Evolutionary conservation across 2,329 filamentous ascomycete genomes (phyloP).

Genomic region (Stachybotrys elegans): DNA sequence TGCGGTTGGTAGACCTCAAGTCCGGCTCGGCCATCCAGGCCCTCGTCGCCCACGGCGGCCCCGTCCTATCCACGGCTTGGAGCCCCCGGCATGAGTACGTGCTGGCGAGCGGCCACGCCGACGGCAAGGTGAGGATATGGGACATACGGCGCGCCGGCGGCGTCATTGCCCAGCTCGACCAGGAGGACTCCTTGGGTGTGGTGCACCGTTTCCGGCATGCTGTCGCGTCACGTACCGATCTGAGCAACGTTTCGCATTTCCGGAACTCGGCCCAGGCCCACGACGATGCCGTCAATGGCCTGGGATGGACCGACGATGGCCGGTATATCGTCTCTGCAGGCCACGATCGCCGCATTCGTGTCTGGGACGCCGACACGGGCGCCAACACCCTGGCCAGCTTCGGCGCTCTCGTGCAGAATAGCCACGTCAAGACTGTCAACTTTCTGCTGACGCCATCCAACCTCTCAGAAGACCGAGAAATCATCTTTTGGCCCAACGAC

Average conservation of each 20-base stretch:
- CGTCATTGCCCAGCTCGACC: slow-evolving; percentile 71
- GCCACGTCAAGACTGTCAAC: slow-evolving; percentile 53
- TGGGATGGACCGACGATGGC: slow-evolving; percentile 80
- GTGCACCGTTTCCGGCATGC: slow-evolving; percentile 33
- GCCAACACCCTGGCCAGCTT: slow-evolving; percentile 88
- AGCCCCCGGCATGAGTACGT: slow-evolving; percentile 75
- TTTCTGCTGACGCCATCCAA: slow-evolving; percentile 61
- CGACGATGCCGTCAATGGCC: slow-evolving; percentile 74
- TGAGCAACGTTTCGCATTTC: slow-evolving; percentile 28
- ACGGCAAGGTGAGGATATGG: slow-evolving; percentile 81
- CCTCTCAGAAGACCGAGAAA: slow-evolving; percentile 52
- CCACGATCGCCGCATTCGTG: slow-evolving; percentile 76
- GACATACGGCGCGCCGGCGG: slow-evolving; percentile 77
- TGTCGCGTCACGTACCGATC: slow-evolving; percentile 22
- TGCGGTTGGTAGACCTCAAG: slow-evolving; percentile 80
- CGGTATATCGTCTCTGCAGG: slow-evolving; percentile 72
- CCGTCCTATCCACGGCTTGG: slow-evolving; percentile 70
- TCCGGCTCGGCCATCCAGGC: slow-evolving; percentile 70
- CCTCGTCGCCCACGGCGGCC: slow-evolving; percentile 62
- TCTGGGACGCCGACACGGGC: slow-evolving; percentile 78
- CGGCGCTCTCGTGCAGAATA: slow-evolving; percentile 75
- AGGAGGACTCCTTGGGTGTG: slow-evolving; percentile 75
- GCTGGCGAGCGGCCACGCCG: slow-evolving; percentile 77
- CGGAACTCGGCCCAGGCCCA: slow-evolving; percentile 62
- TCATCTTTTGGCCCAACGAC: slow-evolving; percentile 78